Percentiles rank a stretch among this genome's conserved stretches.
Conservation (phyloP, 2,329 filamentous ascomycete genomes). For the Penicillium corylophilum region DNA sequence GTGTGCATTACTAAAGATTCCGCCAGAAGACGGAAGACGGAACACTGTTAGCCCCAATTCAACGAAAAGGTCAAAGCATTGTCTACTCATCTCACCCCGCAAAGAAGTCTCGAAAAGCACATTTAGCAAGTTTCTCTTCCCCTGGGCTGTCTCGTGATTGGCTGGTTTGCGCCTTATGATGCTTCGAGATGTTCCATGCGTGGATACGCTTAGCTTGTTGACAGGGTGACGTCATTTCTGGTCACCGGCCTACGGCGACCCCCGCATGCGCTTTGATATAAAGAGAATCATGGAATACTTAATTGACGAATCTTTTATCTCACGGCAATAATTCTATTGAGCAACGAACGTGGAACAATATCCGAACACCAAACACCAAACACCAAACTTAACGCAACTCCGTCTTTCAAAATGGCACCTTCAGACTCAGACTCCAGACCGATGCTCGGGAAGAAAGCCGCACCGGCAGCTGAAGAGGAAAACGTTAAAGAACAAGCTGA, state of each 20-base stretch:
- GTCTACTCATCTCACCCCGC: no score
- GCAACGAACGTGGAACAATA: background rate
- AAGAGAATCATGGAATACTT: no score
- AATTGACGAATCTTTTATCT: background rate
- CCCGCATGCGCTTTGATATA: background rate
- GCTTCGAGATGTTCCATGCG: background rate
- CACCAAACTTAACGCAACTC: background rate
- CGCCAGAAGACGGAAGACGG: no score
- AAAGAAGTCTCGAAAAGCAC: no score
- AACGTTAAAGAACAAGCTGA: background rate
- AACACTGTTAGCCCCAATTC: no score
- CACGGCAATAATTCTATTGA: background rate
- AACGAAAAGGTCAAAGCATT: no score
- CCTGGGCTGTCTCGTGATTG: background rate
- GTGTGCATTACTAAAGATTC: no score
- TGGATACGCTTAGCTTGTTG: background rate
- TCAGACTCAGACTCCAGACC: background rate
- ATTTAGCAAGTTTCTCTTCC: background rate
- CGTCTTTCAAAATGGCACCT: background rate
- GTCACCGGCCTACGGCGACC: background rate
- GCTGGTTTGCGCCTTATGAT: background rate
- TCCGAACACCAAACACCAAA: no score
- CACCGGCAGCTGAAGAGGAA: background rate
- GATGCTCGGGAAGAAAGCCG: background rate
- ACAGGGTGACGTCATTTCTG: background rate